Base-by-base conservation (phyloP, 2,329 filamentous ascomycete species). In the Coleophoma cylindrospora region DNA sequence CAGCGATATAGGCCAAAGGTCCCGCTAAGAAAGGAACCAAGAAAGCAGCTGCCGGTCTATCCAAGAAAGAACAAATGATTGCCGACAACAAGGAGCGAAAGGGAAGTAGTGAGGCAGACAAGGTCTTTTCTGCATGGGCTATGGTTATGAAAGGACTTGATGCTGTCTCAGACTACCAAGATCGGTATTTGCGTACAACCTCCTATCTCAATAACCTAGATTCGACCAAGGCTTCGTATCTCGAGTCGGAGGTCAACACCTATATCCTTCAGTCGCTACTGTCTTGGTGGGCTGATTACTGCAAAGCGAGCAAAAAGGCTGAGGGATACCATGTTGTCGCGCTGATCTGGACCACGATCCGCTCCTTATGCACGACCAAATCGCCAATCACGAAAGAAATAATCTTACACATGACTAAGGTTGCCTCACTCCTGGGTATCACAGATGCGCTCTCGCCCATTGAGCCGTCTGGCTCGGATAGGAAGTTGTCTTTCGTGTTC, bases 261-360 rank as follows among this genome's bases (percentile, higher is more conserved):
- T 80, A 74, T 57, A 71, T 76, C 55, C 61, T 79, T 37, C 74
- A 73, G 51, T 68, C 70, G 36, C 62, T 79, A 3, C 55, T 79
- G 10, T 64, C 66, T 27, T 73, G 75, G 66, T 80, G 76, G 75
- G 68, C 72, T 15, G 57, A 64, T 14, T 66, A 66, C 22, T 70
- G 69, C 49, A 61, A 65, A 54, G 48, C 65, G 50, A 49, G 54
- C 34, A 64, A 61, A 45, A 65, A 65, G 50, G 33, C 45, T 12
- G 59, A 66, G n/a, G 61, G 65, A 8, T 65, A 69, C 45, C 66
- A 71, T 40, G 66, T 76, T 27, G 68, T 71, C 19, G 73, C 74
- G 7, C 61, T 75, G 9, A 70, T 75, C 43, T 79, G 73, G 73
- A 66, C 70, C 40, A 69, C 65, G 3, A 59, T 71, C 19, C 62